These are phyloP conservation scores for Mortierella sp. DNA, from an alignment of 371 early-diverging fungal species.

Conservation along the genomic window DNA sequence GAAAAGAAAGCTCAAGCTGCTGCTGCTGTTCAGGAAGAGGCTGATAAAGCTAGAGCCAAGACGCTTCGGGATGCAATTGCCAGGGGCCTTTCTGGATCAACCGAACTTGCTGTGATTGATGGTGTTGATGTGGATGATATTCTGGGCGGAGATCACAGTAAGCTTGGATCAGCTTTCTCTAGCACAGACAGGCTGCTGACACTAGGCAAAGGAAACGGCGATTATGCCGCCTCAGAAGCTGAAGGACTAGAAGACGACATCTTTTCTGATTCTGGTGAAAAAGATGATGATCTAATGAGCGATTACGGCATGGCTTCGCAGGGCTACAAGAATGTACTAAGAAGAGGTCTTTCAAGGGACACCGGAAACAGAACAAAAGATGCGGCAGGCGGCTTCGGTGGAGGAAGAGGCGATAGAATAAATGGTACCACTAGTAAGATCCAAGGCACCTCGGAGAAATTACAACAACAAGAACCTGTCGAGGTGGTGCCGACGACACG, in stretches of 20 bases:
- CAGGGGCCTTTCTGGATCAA: slow-evolving; percentile 23
- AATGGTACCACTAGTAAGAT: slow-evolving; percentile 1
- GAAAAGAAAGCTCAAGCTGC: slow-evolving; percentile 59
- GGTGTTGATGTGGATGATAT: slow-evolving; percentile 39
- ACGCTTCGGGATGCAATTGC: slow-evolving; percentile 41
- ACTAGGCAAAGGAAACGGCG: not conserved
- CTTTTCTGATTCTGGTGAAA: slow-evolving; percentile 42
- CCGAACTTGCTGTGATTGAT: slow-evolving; percentile 51
- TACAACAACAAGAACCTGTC: slow-evolving; percentile 50
- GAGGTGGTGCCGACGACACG: slow-evolving; percentile 66
- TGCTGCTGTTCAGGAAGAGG: slow-evolving; percentile 58
- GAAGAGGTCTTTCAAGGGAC: not conserved
- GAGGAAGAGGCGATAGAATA: not conserved
- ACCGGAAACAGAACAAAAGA: not conserved
- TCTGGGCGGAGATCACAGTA: slow-evolving; percentile 34
- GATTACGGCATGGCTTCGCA: slow-evolving; percentile 35
- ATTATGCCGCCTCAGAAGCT: slow-evolving; percentile 35
- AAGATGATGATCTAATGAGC: slow-evolving; percentile 50
- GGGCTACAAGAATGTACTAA: slow-evolving; percentile 2
- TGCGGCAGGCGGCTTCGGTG: too few relatives aligned
- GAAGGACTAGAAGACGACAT: slow-evolving; percentile 41
- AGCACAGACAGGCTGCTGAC: slow-evolving; percentile 39
- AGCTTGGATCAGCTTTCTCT: slow-evolving; percentile 20
- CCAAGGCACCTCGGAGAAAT: slow-evolving; percentile 51
- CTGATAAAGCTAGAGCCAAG: slow-evolving; percentile 58